Evolutionary conservation across 257 asterid genomes (phyloP).

Genomic region (Paulownia fortunei): DNA sequence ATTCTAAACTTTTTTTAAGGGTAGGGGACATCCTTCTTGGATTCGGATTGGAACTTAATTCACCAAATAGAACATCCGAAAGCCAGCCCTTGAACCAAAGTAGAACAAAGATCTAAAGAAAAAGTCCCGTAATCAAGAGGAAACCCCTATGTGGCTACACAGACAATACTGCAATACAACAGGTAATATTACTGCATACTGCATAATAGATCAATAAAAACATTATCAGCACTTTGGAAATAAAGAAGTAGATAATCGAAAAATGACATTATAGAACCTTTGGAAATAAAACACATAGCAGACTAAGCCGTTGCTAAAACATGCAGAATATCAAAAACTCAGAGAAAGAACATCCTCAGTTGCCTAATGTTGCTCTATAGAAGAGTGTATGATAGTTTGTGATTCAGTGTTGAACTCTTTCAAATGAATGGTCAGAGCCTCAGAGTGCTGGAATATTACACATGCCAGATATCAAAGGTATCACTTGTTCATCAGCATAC

Average conservation of each 20-base stretch:
- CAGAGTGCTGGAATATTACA: not conserved
- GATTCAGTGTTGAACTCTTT: not conserved
- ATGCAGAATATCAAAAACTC: not conserved
- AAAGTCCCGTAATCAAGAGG: no score
- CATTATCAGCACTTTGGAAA: not conserved
- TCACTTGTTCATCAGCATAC: not conserved
- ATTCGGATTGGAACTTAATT: no score
- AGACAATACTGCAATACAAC: no score
- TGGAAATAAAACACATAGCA: not conserved
- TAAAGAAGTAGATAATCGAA: no score
- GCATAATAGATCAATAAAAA: not conserved
- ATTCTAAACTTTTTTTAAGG: no score
- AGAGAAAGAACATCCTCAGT: not conserved
- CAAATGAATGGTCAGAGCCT: not conserved
- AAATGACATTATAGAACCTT: not conserved
- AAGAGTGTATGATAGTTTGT: not conserved
- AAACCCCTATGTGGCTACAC: no score
- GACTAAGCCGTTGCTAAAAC: not conserved
- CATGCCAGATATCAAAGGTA: not conserved
- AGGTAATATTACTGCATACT: no score
- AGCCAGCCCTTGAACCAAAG: no score
- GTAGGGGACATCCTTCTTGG: no score
- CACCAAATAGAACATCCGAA: no score
- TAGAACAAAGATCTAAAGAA: no score
- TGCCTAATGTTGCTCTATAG: not conserved